Evolutionary conservation across 352 stramenopile genomes (phyloP).

Genomic region (Pythium vanterpoolii): DNA sequence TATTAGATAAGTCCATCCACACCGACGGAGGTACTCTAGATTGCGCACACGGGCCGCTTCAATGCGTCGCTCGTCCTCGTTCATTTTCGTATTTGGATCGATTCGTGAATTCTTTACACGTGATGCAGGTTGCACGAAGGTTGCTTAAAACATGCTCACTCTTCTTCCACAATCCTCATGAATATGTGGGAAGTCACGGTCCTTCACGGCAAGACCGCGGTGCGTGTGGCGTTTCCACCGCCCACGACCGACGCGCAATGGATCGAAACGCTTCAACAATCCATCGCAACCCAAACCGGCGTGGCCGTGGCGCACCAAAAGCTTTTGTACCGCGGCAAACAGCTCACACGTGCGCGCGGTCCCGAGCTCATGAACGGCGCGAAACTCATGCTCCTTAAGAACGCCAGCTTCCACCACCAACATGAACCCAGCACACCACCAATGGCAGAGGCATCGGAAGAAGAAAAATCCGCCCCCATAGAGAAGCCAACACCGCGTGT

Average conservation of each 20-base stretch:
- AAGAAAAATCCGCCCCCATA: too few relatives aligned
- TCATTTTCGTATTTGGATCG: slow-evolving; percentile 3
- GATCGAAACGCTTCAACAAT: slow-evolving; percentile 30
- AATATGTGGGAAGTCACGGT: slow-evolving; percentile 42
- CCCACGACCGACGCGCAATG: slow-evolving; percentile 22
- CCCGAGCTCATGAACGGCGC: slow-evolving; percentile 25
- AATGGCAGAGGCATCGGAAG: background rate
- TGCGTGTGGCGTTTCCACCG: slow-evolving; percentile 24
- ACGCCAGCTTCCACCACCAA: slow-evolving; percentile 19
- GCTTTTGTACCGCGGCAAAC: slow-evolving; percentile 46
- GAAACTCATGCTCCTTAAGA: slow-evolving; percentile 31
- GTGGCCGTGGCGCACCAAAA: slow-evolving; percentile 46
- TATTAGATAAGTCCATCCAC: slow-evolving; percentile 18
- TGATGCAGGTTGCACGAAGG: background rate
- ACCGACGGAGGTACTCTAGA: slow-evolving; percentile 66
- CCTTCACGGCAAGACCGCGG: slow-evolving; percentile 40
- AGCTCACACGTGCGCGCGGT: slow-evolving; percentile 4
- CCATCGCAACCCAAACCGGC: slow-evolving; percentile 32
- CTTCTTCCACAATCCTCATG: background rate
- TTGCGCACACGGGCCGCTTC: slow-evolving; percentile 65
- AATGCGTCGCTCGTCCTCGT: slow-evolving; percentile 33
- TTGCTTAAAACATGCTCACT: background rate
- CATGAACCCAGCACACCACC: background rate
- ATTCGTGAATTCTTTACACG: background rate
- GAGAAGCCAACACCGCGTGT: background rate